Evolutionary conservation across 2,329 filamentous ascomycete species (phyloP), one percentile per base, ranked within the genome.

Genomic region (Trichocomaceae sp.): DNA sequence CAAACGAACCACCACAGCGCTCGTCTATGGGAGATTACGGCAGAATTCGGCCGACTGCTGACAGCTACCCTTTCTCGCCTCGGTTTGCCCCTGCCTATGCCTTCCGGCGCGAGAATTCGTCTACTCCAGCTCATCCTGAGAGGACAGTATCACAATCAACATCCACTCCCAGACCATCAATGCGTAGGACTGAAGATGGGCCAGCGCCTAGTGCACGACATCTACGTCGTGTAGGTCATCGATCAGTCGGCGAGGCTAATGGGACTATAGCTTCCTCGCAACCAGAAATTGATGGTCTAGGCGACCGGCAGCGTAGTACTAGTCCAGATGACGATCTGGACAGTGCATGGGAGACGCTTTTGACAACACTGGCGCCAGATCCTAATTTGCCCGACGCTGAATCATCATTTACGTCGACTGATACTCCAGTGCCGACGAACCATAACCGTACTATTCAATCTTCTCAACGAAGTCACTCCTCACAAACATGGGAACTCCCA

Each of bases 231-330:
- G 66, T 72, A 54, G 66, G 68, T 33, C 66, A 71, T 59, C 66
- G 67, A 35, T 65, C 64, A 26, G 61, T 65, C 20, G 63, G 62
- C 35, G 62, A 63, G 33, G 59, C 60, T 42, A 60, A 52, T 23
- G 58, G 61, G 47, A 52, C 51, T n/a, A 54, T 37, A n/a, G 39
- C 62, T 19, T 56, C 52, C 44, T 61, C 58, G 5, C 63, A 63
- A 17, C 52, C 65, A 13, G 54, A 57, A 50, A 59, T 86, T 1
- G 85, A 95, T 69, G 90, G 90, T 3, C 79, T 96, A 15, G 90
- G 90, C 37, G 90, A 96, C 70, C 86, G 90, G 56, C 83, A 89
- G 59, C 83, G 90, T 62, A 95, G 90, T 69, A 74, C 89, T n/a
- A 90, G 86, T 65, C 85, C 86, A 5, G 74, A 76, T 17, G 65